These are phyloP conservation scores for Tetradesmus obliquus DNA, from an alignment of 139 green algal genomes.

Conservation along the genomic window DNA sequence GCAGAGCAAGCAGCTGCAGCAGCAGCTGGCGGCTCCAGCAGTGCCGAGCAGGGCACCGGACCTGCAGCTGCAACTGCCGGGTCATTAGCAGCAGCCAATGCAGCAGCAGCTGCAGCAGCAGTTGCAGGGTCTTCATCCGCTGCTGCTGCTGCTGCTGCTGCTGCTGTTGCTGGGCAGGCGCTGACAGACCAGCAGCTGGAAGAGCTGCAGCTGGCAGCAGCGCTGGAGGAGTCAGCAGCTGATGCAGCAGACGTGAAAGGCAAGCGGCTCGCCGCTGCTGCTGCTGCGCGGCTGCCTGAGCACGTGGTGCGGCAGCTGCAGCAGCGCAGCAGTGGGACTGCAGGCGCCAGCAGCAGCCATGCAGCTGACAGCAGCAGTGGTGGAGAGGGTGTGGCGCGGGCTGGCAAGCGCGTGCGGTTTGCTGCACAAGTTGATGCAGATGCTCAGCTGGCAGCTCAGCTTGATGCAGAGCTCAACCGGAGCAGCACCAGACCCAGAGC, in stretches of 20 bases:
- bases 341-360: background rate
- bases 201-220: background rate
- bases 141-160: background rate
- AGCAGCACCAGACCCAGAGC: constrained; percentile 2
- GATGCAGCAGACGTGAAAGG: constrained; percentile 30
- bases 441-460: constrained; percentile 42
- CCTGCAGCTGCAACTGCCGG: background rate
- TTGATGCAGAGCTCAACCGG: constrained; percentile 44
- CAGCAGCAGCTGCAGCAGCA: constrained; percentile 10
- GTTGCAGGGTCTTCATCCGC: background rate
- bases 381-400: background rate
- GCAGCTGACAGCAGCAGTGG: background rate
- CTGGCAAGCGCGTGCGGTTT: background rate
- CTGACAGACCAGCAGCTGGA: background rate
- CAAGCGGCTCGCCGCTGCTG: constrained; percentile 20
- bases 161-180: background rate
- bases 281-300: background rate
- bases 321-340: background rate
- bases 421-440: constrained; percentile 41
- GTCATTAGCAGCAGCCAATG: background rate
- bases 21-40: background rate
- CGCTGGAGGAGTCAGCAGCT: constrained; percentile 24
- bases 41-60: background rate
- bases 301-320: constrained; percentile 38
- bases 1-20: background rate